Conservation (phyloP, 441 rosid species). For the Populus hybrid region DNA sequence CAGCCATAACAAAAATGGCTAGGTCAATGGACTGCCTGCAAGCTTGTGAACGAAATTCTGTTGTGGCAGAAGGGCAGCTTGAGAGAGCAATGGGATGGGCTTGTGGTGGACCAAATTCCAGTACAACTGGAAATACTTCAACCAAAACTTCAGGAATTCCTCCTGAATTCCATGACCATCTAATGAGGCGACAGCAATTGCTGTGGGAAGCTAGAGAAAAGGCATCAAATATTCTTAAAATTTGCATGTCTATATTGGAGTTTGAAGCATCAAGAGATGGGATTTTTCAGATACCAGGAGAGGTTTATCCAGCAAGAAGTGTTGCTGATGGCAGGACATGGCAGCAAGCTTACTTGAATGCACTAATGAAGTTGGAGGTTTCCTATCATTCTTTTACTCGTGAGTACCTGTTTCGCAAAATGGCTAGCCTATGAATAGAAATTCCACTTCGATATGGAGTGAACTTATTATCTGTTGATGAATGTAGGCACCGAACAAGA, state of each 20-base stretch:
- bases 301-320: slow-evolving; percentile 40
- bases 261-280: slow-evolving; percentile 97
- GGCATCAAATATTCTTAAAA: slow-evolving; percentile 68
- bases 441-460: slow-evolving; percentile 7
- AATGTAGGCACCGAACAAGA: slow-evolving; percentile 75
- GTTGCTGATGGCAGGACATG: slow-evolving; percentile 64
- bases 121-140: slow-evolving; percentile 48
- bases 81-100: slow-evolving; percentile 99
- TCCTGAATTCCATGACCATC: slow-evolving; percentile 82
- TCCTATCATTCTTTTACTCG: slow-evolving; percentile 80
- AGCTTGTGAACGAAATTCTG: slow-evolving; percentile 69
- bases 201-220: slow-evolving; percentile 83
- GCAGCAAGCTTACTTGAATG: slow-evolving; percentile 76
- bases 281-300: slow-evolving; percentile 61
- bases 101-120: slow-evolving; percentile 82
- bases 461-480: slow-evolving; percentile 17
- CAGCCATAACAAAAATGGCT: slow-evolving; percentile 61
- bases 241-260: slow-evolving; percentile 81
- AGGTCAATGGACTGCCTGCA: slow-evolving; percentile 76
- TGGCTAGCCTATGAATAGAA: slow-evolving; percentile 9
- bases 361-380: slow-evolving; percentile 71
- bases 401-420: slow-evolving; percentile 38
- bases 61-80: slow-evolving; percentile 83
- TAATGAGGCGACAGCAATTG: slow-evolving; percentile 67
- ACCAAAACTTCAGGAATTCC: slow-evolving; percentile 82